These are phyloP conservation scores for Cylindrotheca closterium DNA, from an alignment of 108 stramenopile genomes.

Conservation along the genomic window DNA sequence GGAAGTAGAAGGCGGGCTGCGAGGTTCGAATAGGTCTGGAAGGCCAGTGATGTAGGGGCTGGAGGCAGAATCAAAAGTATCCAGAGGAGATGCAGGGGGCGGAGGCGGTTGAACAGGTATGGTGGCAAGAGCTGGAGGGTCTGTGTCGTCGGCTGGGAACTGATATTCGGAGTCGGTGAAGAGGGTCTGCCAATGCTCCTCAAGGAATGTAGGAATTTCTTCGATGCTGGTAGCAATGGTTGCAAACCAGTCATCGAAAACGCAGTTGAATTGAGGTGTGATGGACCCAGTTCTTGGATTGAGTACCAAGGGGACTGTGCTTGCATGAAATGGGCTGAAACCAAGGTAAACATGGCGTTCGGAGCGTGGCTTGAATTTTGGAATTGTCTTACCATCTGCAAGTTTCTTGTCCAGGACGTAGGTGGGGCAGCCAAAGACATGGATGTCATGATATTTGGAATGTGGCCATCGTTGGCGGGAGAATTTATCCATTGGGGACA, in stretches of 20 bases:
- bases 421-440: no score
- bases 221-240: slow-evolving; percentile 10
- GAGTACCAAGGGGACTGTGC: slow-evolving; percentile 33
- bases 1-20: no score
- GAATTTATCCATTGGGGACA: slow-evolving; percentile 24
- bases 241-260: slow-evolving; percentile 48
- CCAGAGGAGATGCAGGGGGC: neutral
- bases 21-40: no score
- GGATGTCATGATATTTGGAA: no score
- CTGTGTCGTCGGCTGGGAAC: no score
- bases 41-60: no score
- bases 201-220: slow-evolving; percentile 10
- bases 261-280: slow-evolving; percentile 47
- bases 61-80: no score
- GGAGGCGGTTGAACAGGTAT: neutral
- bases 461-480: slow-evolving; percentile 22
- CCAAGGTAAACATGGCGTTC: slow-evolving; percentile 26
- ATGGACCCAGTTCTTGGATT: slow-evolving; percentile 35
- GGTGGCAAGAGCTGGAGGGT: neutral
- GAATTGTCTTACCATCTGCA: slow-evolving; percentile 34
- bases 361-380: slow-evolving; percentile 32
- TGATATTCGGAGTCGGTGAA: neutral
- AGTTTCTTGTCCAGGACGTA: slow-evolving; percentile 38
- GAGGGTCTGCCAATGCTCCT: slow-evolving; percentile 10
- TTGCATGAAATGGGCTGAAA: no score